Percentiles rank a stretch among this genome's conserved stretches.
These are phyloP conservation scores for Dictyostelium brefeldianum DNA, from an alignment of 78 protist species.

Conservation along the genomic window DNA sequence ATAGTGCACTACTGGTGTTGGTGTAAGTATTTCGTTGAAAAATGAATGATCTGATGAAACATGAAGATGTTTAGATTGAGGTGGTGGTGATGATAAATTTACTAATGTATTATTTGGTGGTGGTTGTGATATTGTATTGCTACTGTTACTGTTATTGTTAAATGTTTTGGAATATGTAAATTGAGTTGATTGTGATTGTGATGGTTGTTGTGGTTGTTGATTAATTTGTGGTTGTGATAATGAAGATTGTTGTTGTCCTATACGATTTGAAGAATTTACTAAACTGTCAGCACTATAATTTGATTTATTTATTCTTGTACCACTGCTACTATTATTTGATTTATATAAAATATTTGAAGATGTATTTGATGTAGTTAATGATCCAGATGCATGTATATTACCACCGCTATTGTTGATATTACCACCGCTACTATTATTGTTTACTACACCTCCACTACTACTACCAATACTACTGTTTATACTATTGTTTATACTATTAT, in stretches of 20 bases:
- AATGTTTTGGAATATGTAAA: conserved; percentile 1
- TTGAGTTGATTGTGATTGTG: not conserved
- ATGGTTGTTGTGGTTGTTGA: conserved; percentile 2
- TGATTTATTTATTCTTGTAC: conserved; percentile 18
- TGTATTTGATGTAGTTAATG: not conserved
- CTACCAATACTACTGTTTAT: not conserved
- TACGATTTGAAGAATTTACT: not conserved
- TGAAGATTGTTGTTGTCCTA: not conserved
- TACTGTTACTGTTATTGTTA: not conserved
- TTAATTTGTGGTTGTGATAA: not conserved
- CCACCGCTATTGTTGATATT: not conserved
- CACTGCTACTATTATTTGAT: not conserved
- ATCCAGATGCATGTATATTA: not conserved
- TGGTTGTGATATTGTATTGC: not conserved
- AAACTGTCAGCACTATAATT: conserved; percentile 70
- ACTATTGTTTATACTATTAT: not conserved
- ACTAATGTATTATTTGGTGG: conserved; percentile 16
- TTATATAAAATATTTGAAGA: not conserved
- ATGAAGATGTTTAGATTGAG: conserved; percentile 18
- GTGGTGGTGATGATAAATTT: conserved; percentile 71
- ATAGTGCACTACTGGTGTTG: conserved; percentile 53
- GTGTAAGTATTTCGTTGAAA: conserved; percentile 69
- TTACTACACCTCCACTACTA: not conserved
- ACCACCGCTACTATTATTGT: not conserved
- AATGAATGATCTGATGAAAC: conserved; percentile 6